phyloP scores from a whole-genome alignment of 2,329 filamentous ascomycete species.

The Diaporthe destruens region DNA sequence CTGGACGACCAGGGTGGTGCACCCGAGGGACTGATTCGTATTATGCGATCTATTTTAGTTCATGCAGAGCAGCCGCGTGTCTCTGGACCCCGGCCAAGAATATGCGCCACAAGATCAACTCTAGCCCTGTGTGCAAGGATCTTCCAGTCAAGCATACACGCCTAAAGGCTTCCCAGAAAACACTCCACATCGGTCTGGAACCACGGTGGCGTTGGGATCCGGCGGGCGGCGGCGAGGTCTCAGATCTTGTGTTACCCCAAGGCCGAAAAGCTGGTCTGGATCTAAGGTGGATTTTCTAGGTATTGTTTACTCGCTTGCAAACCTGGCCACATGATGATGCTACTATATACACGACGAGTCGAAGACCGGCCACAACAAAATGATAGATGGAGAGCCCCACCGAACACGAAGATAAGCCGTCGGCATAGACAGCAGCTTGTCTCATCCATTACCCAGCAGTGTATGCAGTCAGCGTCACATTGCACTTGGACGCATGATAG shows the following conservation, averaged over 20 bases:
- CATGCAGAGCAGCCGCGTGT: neutral
- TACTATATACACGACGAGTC: neutral
- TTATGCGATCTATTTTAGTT: too few species aligned
- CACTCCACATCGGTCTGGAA: too few species aligned
- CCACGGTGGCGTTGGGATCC: neutral
- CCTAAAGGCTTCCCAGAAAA: neutral
- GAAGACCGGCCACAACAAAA: neutral
- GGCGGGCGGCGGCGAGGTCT: too few species aligned
- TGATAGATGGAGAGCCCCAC: neutral
- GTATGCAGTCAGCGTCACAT: neutral
- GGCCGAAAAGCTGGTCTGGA: neutral
- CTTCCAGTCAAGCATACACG: too few species aligned
- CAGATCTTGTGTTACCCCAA: neutral
- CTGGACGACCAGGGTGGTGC: too few species aligned
- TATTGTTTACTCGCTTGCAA: too few species aligned
- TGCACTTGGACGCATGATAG: neutral
- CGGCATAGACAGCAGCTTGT: neutral
- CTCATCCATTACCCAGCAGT: neutral
- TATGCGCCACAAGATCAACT: neutral
- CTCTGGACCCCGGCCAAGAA: rapidly evolving
- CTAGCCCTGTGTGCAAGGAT: too few species aligned
- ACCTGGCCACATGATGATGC: too few species aligned
- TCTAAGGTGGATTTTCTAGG: neutral
- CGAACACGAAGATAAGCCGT: neutral
- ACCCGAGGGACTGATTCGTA: neutral